These are phyloP conservation scores for Fusarium sp. DNA, from an alignment of 2,329 filamentous ascomycete species.

Conservation along the genomic window DNA sequence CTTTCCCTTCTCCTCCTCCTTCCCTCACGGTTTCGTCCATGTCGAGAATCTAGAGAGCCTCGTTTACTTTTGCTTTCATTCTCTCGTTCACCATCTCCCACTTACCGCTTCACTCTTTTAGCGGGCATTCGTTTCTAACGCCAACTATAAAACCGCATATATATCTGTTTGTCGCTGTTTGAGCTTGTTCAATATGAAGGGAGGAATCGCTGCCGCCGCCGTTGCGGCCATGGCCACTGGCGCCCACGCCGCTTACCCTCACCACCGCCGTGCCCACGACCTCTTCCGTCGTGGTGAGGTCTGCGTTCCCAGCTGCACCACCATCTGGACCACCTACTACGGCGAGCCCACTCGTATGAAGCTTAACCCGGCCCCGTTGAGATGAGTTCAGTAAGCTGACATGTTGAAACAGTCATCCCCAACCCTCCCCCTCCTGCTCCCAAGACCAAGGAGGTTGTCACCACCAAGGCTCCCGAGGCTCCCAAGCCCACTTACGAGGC, in stretches of 20 bases:
- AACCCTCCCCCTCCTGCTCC: constrained; percentile 48
- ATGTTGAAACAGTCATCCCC: constrained; percentile 49
- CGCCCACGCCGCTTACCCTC: constrained; percentile 61
- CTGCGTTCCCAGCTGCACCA: constrained; percentile 72
- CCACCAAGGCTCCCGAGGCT: constrained; percentile 17
- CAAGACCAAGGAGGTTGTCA: constrained; percentile 32
- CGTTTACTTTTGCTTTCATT: constrained; percentile 57
- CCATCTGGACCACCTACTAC: constrained; percentile 74
- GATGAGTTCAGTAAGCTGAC: constrained; percentile 30
- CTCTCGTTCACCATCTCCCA: constrained; percentile 56
- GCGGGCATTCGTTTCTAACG: constrained; percentile 74
- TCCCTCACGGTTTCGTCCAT: constrained; percentile 55
- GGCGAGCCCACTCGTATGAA: constrained; percentile 70
- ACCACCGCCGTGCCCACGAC: constrained; percentile 70
- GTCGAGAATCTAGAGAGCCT: constrained; percentile 61
- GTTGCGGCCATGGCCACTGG: constrained; percentile 65
- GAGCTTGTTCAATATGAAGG: constrained; percentile 72
- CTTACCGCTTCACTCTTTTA: constrained; percentile 86
- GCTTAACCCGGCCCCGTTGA: background rate
- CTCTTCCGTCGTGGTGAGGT: constrained; percentile 63
- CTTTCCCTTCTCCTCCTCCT: constrained; percentile 46
- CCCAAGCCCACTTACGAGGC: constrained; percentile 22
- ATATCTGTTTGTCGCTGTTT: constrained; percentile 23
- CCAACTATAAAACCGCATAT: constrained; percentile 37
- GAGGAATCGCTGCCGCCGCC: constrained; percentile 69